Base-by-base conservation (phyloP, 768 basidiomycete genomes). In the Mrakia blollopis region DNA sequence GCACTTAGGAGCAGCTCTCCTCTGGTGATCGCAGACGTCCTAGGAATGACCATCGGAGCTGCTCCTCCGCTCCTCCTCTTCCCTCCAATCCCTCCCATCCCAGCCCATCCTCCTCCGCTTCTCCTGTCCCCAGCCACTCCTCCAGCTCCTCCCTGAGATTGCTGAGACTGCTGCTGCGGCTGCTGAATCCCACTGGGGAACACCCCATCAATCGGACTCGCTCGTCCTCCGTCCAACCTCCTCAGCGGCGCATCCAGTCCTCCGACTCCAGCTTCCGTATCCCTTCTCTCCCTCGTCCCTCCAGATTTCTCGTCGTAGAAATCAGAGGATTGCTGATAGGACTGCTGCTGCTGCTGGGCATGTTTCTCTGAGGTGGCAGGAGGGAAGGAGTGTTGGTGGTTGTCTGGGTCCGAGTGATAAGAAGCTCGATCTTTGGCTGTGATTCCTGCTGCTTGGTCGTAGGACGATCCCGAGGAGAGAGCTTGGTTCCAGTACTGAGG, bases 401-500 rank as follows among this genome's bases (percentile, higher is more conserved):
- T 60, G 8, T 37, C 11, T 10, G 62, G 57, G 72, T 69, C 61
- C 39, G 57, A n/a, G 68, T 70, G 73, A 61, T 74, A 78, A 5
- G 77, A 78, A 21, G 41, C 37, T n/a, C 72, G 73, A 30, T 61
- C 50, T 37, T 73, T 65, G 11, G 76, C 47, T 1, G 77, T 87
- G 63, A 92, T 86, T 1, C 92, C 92, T 14, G 96, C 91, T 35
- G 96, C 90, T 0, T 92, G 90, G 13, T 93, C 92, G 81, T 98
- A 98, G 75, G 96, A 94, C 7, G 93, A 94, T 6, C 96, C 97
- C 70, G 96, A 86, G 65, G 91, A 87, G 67, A 93, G 89, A 18
- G 97, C 97, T 82, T 94, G 93, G 79, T 94, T 91, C 89, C 93
- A 95, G 81, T 96, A 98, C 83, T 97, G 93, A 8, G 97, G 97